Evolutionary conservation across 306 rosid genomes (phyloP).

Genomic region (Cucurbita argyrosperma): DNA sequence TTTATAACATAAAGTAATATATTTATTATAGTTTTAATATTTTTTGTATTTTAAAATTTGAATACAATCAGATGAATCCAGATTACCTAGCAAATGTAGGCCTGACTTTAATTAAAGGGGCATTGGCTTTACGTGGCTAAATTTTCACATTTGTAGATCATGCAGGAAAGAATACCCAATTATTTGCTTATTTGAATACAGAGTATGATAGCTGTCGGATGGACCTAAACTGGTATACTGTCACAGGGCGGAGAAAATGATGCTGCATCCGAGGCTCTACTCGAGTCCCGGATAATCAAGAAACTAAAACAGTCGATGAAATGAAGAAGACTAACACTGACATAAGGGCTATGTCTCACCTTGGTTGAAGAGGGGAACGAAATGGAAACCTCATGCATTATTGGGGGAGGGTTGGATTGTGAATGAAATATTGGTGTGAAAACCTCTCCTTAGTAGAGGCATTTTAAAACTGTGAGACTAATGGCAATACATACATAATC

Average conservation of each 20-base stretch:
- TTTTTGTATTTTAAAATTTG: neutral
- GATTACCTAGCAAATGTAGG: no score
- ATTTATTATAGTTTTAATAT: no score
- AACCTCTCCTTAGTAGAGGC: no score
- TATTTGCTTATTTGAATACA: no score
- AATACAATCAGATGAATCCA: neutral
- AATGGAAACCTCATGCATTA: no score
- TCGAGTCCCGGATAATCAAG: conserved; percentile 11
- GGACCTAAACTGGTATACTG: conserved; percentile 8
- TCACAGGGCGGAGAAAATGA: conserved; percentile 8
- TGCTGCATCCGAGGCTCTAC: conserved; percentile 6
- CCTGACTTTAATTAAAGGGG: neutral
- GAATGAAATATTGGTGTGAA: no score
- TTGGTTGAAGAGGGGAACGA: no score
- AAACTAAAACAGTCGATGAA: conserved; percentile 5
- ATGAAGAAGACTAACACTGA: neutral
- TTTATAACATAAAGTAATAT: no score
- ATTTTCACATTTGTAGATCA: neutral
- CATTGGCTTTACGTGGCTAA: neutral
- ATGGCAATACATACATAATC: no score
- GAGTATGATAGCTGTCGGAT: neutral
- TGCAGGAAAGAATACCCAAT: neutral
- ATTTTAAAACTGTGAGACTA: no score
- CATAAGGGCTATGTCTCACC: no score
- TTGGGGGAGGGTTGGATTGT: no score